Base-by-base conservation (phyloP, 1,284 basidiomycete species). In the Caloboletus inedulis region DNA sequence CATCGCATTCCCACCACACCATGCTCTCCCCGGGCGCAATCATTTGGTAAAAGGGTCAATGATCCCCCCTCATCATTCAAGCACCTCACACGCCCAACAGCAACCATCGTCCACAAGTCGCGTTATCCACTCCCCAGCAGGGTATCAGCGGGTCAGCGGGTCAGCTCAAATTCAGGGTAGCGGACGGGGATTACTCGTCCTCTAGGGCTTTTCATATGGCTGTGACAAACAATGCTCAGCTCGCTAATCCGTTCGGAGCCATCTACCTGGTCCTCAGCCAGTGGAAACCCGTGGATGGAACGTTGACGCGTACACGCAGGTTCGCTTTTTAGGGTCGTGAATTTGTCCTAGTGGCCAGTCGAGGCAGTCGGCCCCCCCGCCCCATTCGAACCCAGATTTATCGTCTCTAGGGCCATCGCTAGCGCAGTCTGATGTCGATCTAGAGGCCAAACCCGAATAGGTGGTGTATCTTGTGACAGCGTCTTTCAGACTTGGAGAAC, bases 161-260 rank as follows among this genome's bases (percentile, higher is more conserved):
- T 47, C 46, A 45, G 16, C 55, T 55, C 37, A 66, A 62, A 57
- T 65, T 67, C 66, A 69, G 63, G 64, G 66, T 58, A n/a, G 16
- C 4, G 4, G 47, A 49, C 64, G 65, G 64, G 65, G 64, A 66
- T 69, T 69, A 69, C 65, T 52, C 57, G 43, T 59, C 57, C 27
- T 53, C 53, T 55, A 52, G 51, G 42, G 41, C 56, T 50, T 49
- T 54, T 53, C 60, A 52, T 48, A 58, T 56, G 29, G 53, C 41
- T 53, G 53, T 64, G 63, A 51, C 47, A 55, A 47, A 45, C 49
- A 43, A 49, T 21, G 37, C 43, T 49, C 36, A 27, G 33, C 52
- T 31, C 40, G 42, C 42, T 47, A 58, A 43, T 49, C 34, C n/a
- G 14, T 29, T 39, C 13, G n/a, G 23, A 23, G 12, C 34, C 49